A percentile compares a stretch with the other conserved stretches of the same genome.
Conservation (phyloP, 805 yeast genomes). For the Starmerella floricola region DNA sequence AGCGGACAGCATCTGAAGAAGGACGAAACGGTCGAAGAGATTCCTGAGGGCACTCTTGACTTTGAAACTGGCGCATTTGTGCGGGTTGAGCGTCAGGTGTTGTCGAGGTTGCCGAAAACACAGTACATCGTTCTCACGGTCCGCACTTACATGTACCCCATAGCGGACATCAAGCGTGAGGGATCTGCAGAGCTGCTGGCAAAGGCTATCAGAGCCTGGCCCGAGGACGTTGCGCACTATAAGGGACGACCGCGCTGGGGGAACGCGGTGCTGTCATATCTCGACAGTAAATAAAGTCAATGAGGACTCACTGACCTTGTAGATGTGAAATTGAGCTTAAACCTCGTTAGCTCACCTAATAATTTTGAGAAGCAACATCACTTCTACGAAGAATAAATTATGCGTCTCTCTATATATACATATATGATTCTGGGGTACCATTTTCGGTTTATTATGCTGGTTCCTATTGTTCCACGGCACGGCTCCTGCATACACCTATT, state of each 20-base stretch:
- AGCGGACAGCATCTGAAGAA: conserved; percentile 9
- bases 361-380: too few relatives aligned
- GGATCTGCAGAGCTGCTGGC: conserved; percentile 39
- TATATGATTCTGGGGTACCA: too few relatives aligned
- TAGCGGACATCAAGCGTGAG: conserved; percentile 37
- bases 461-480: not conserved
- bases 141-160: conserved; percentile 45
- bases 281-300: conserved; percentile 1
- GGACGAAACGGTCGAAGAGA: conserved; percentile 20
- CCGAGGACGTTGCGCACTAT: conserved; percentile 17
- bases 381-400: too few relatives aligned
- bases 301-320: too few relatives aligned
- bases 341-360: too few relatives aligned
- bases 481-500: not conserved
- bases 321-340: too few relatives aligned
- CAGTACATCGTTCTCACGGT: conserved; percentile 39
- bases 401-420: too few relatives aligned
- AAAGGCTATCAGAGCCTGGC: conserved; percentile 46
- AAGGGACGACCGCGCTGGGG: conserved; percentile 22
- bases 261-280: conserved; percentile 14
- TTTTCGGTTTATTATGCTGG: not conserved
- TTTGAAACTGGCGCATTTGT: conserved; percentile 35
- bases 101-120: conserved; percentile 40
- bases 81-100: conserved; percentile 48
- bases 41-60: conserved; percentile 30